Evolutionary conservation across 805 yeast species (phyloP).

Genomic region (Kodamaea neixiangensis): DNA sequence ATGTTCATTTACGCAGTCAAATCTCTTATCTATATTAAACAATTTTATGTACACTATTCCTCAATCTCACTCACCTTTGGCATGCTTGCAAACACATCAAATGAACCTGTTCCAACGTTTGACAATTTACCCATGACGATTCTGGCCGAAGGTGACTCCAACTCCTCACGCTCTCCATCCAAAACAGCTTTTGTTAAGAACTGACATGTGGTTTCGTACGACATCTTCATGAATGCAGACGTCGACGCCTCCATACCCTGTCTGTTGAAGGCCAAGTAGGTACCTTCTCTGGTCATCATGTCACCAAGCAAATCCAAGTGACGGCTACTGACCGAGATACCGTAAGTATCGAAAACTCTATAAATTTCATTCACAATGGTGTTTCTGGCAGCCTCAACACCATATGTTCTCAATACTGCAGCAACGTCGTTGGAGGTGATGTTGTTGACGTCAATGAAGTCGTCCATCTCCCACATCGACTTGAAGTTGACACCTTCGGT

Average conservation of each 20-base stretch:
- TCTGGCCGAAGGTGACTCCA: slow-evolving; percentile 91
- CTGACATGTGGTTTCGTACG: slow-evolving; percentile 97
- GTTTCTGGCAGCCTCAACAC: slow-evolving; percentile 98
- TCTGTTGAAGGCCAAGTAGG: slow-evolving; percentile 94
- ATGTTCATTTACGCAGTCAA: too few relatives aligned
- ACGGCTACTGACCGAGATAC: slow-evolving; percentile 87
- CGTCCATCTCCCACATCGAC: slow-evolving; percentile 98
- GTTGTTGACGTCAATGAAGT: slow-evolving; percentile 85
- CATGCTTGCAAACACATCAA: slow-evolving; percentile 69
- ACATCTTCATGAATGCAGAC: slow-evolving; percentile 97
- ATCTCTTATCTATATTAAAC: slow-evolving; percentile 1
- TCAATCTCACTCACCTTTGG: slow-evolving; percentile 21
- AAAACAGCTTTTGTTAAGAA: slow-evolving; percentile 95
- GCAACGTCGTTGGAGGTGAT: slow-evolving; percentile 91
- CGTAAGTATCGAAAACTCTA: slow-evolving; percentile 94
- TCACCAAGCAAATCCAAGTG: slow-evolving; percentile 97
- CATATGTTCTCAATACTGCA: slow-evolving; percentile 87
- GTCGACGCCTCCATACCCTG: slow-evolving; percentile 97
- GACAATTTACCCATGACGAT: slow-evolving; percentile 90
- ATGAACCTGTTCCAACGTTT: slow-evolving; percentile 94
- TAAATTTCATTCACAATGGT: slow-evolving; percentile 95
- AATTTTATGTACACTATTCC: slow-evolving; percentile 1
- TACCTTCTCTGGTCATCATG: slow-evolving; percentile 99
- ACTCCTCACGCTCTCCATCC: slow-evolving; percentile 84
- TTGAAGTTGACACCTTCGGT: slow-evolving; percentile 98